phyloP scores from a whole-genome alignment of 495 filamentous ascomycete species.

The Annulohypoxylon stygium region DNA sequence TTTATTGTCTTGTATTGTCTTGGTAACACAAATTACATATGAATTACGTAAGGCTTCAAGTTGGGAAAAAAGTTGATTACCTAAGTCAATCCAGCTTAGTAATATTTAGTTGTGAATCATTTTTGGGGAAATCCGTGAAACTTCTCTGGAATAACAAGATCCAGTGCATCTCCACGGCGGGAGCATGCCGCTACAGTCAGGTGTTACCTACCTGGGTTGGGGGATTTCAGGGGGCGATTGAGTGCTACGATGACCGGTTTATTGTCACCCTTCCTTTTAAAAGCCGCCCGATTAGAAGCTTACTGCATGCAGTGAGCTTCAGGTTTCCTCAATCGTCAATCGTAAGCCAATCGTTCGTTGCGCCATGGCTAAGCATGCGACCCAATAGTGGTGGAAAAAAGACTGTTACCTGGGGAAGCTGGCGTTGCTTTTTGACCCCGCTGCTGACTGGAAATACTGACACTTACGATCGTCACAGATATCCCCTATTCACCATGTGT shows the following conservation, averaged over 20 bases:
- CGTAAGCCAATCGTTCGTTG: conserved; percentile 8
- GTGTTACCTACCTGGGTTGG: not conserved
- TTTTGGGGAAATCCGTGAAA: not conserved
- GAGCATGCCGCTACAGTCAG: not conserved
- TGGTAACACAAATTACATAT: conserved; percentile 7
- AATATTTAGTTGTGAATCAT: not conserved
- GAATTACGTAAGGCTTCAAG: not conserved
- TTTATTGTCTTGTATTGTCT: not conserved
- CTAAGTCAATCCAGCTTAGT: not conserved
- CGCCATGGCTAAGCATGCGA: conserved; percentile 9
- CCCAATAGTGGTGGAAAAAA: not conserved
- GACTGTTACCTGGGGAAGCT: not conserved
- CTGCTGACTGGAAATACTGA: conserved; percentile 19
- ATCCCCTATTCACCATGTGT: conserved; percentile 20
- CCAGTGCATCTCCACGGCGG: not conserved
- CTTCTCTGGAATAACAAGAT: not conserved
- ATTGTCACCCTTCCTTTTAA: not conserved
- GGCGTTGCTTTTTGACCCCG: conserved; percentile 16
- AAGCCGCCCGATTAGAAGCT: not conserved
- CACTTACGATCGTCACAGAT: conserved; percentile 14
- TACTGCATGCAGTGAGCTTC: conserved; percentile 24
- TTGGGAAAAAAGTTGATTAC: not conserved
- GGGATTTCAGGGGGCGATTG: not conserved
- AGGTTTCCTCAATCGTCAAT: conserved; percentile 11
- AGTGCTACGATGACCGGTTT: not conserved